A percentile compares a stretch with the other conserved stretches of the same genome.
Evolutionary conservation across 129 eudicot genomes (phyloP).

Genomic region (Helichrysum umbraculigerum): DNA sequence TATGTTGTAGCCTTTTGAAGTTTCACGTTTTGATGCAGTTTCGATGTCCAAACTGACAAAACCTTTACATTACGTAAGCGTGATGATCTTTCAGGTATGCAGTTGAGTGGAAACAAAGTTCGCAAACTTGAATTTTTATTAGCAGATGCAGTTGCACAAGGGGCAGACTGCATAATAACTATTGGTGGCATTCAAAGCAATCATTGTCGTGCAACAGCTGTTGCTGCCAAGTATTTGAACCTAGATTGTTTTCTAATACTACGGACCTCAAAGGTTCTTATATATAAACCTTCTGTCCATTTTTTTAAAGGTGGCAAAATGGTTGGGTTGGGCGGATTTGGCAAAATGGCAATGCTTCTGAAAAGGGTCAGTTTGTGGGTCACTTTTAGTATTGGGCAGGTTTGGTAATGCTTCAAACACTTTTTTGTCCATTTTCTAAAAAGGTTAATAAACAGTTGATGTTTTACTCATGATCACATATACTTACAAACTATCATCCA

Average conservation of each 20-base stretch:
- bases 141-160: constrained; percentile 93
- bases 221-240: constrained; percentile 85
- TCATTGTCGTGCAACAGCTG: constrained; percentile 99
- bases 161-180: constrained; percentile 88
- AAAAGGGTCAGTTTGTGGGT: not conserved
- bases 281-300: constrained; percentile 1
- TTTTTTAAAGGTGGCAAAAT: not conserved
- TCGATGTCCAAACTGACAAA: constrained; percentile 23
- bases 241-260: constrained; percentile 88
- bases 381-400: not conserved
- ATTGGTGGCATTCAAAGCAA: constrained; percentile 99
- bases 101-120: constrained; percentile 96
- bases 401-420: not conserved
- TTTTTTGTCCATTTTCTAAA: not conserved
- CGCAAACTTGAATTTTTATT: constrained; percentile 95
- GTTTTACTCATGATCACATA: not conserved
- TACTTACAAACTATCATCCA: not conserved
- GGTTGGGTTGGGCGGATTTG: not conserved
- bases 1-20: no score
- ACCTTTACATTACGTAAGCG: constrained; percentile 55
- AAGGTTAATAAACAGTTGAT: not conserved
- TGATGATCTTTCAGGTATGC: constrained; percentile 99
- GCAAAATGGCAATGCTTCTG: not conserved
- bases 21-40: not conserved
- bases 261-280: constrained; percentile 88